Base-by-base conservation (phyloP, 371 early-diverging fungal species). In the Mucor plumbeus region DNA sequence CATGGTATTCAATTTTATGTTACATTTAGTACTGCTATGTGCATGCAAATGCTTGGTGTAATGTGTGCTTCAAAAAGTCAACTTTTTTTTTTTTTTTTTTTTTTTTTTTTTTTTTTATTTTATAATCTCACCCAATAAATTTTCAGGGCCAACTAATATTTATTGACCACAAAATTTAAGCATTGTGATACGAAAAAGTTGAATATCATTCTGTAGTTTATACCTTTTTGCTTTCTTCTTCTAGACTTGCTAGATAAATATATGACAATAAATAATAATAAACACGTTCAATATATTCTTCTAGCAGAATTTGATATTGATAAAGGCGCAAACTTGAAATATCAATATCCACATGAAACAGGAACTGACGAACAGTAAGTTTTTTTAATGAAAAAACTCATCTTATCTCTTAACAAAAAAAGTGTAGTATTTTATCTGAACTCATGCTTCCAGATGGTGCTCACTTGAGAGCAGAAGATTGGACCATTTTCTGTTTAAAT, bases 381-480 rank as follows among this genome's bases (percentile, higher is more conserved):
- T n/a, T 6, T n/a, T 6, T 17, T 7, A 17, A 44, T 8, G 3
- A 14, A 7, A 17, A 15, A n/a, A 5, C 17, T 44, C 44, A 44
- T 44, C 44, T 44, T 44, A 17, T 8, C 15, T n/a, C 44, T 44
- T 3, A 40, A 31, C 11, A 64, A 64, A 44, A 34, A 31, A 34
- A 39, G 19, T 48, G 36, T 69, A 93, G 94, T 68, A 81, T 90
- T 53, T 81, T 97, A 41, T 96, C 97, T 10, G 97, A 97, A 63
- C 89, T 94, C 56, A 97, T 97, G 97, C 77, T 97, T 56, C 97
- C 97, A 10, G 97, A 97, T 74, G 97, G 97, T 7, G 94, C 95
- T 43, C 97, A 97, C 80, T 78, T 92, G 48, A 87, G 96, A 41
- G 88, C 92, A 43, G 93, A 93, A 69, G 97, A 97, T 77, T 96